phyloP scores from a whole-genome alignment of 352 stramenopile genomes.

The Pythium sp. region DNA sequence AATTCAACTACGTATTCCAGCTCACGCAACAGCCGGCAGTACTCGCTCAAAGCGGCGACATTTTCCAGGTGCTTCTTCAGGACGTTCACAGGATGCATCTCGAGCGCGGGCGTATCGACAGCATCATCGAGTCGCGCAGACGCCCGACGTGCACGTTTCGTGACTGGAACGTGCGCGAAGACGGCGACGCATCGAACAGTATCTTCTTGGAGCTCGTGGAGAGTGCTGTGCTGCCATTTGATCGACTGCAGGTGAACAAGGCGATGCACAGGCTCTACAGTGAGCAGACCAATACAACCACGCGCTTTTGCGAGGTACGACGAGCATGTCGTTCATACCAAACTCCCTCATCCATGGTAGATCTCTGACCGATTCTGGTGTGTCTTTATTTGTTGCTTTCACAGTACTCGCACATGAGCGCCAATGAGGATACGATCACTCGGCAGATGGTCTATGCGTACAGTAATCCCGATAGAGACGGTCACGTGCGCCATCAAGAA shows the following conservation, averaged over 20 bases:
- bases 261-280: neutral
- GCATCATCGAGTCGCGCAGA: neutral
- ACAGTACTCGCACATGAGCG: neutral
- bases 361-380: too few species aligned
- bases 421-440: slow-evolving; percentile 3
- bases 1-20: neutral
- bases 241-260: slow-evolving; percentile 2
- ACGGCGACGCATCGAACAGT: neutral
- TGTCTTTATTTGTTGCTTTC: too few species aligned
- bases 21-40: neutral
- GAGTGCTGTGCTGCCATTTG: slow-evolving; percentile 28
- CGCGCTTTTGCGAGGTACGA: neutral
- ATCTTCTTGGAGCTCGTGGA: slow-evolving; percentile 31
- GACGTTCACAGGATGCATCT: neutral
- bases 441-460: slow-evolving; percentile 12
- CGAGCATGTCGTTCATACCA: neutral
- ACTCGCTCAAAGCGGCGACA: neutral
- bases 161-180: slow-evolving; percentile 5
- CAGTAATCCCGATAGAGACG: slow-evolving; percentile 17
- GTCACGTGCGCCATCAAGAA: slow-evolving; percentile 26
- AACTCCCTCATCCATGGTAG: too few species aligned
- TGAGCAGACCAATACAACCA: neutral
- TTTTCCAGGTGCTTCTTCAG: neutral
- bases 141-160: neutral
- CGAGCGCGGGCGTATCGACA: neutral